Evolutionary conservation across 2,329 filamentous ascomycete genomes (phyloP), one percentile per base, ranked within the genome.

Genomic region (Phaeosphaeria sp.): DNA sequence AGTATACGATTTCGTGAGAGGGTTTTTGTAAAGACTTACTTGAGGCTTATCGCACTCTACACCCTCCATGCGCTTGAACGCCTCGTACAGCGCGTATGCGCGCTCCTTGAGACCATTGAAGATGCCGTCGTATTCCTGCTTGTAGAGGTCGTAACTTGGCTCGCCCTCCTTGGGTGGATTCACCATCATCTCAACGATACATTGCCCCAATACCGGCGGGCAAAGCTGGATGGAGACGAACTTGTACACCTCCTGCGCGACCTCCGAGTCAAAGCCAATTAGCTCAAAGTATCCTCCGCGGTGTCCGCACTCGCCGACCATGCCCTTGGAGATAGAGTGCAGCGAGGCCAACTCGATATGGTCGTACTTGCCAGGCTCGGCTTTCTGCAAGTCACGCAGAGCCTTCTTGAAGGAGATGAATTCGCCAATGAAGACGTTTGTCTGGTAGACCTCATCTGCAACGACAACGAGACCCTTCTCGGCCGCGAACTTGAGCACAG

Each of bases 371-470:
- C 88, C 91, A 24, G 80, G 86, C n/a, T 74, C 59, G 52, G 77
- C 77, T 77, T 89, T 83, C 78, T 98, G 94, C 71, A 98, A 82
- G 68, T 90, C 84, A 63, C 93, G 87, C 50, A 99, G 86, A 42
- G 90, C 88, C 70, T 91, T 88, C 83, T 98, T 98, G 89, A 99
- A 98, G 73, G 91, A 96, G 81, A 91, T 88, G 83, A 99, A 99
- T 77, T 94, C 85, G 78, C 95, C 95, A 61, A 91, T 83, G 81
- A 99, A 99, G 69, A 99, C 91, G 79, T 99, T 99, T 74, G 95
- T 98, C 82, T 99, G 95, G 86, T 99, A 99, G 39, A 99, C 95
- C 80, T 99, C 95, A 74, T 99, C 95, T 51, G 95, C 95, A 72
- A 99, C 87, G 65, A 98, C 84, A 55, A 98, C 93, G 24, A 99